Percentiles rank a stretch among this genome's conserved stretches.
Conservation (phyloP, 2,329 filamentous ascomycete genomes). For the Cercospora beticola region DNA sequence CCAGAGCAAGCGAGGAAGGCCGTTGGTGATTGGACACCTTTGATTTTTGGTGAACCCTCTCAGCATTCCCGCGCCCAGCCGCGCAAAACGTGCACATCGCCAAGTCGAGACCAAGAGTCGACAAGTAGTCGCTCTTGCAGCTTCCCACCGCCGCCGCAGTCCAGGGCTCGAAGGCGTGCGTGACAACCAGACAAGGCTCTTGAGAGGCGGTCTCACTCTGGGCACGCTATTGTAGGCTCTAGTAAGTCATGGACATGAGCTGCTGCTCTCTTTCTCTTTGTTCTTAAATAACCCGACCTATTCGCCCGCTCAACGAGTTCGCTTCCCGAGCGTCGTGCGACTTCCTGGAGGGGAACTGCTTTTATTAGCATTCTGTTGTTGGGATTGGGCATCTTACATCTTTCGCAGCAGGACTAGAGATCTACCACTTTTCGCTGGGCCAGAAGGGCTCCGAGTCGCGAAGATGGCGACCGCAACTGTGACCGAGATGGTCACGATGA, state of each 20-base stretch:
- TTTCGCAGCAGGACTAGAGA: neutral
- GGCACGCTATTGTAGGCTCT: slow-evolving; percentile 12
- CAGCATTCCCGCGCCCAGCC: neutral
- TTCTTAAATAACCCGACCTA: neutral
- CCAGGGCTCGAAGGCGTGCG: slow-evolving; percentile 4
- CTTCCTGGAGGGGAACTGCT: neutral
- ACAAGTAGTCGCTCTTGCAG: neutral
- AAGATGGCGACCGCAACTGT: slow-evolving; percentile 25
- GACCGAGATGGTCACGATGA: slow-evolving; percentile 25
- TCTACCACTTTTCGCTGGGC: neutral
- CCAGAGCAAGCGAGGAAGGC: neutral
- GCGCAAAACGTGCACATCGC: slow-evolving; percentile 5
- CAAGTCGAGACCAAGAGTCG: slow-evolving; percentile 13
- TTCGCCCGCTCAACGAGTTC: neutral
- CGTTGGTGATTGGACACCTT: neutral
- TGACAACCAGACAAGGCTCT: slow-evolving; percentile 4
- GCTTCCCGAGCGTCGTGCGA: neutral
- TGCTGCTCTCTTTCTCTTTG: neutral
- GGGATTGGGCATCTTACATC: neutral
- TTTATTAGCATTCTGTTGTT: neutral
- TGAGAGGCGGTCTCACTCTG: slow-evolving; percentile 1
- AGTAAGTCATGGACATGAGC: slow-evolving; percentile 5
- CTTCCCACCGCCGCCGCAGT: neutral
- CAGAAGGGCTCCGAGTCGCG: slow-evolving; percentile 6
- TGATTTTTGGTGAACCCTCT: neutral